Evolutionary conservation across 345 rosid species (phyloP).

Genomic region (Barbarea vulgaris): DNA sequence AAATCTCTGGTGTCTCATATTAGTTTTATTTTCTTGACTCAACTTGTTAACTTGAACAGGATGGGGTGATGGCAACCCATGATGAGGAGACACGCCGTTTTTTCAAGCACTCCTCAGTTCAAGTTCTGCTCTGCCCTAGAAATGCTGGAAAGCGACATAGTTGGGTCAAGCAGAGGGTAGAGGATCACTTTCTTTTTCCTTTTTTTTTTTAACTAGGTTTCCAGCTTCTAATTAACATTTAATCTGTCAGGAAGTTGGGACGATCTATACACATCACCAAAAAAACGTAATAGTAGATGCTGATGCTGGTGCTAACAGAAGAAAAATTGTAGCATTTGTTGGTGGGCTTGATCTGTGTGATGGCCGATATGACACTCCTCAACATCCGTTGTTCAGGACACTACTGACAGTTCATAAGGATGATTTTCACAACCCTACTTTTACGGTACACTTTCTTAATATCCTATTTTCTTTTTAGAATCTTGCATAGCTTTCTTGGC

Average conservation of each 20-base stretch:
- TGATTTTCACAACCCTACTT: constrained; percentile 57
- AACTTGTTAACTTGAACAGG: constrained; percentile 48
- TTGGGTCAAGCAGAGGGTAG: constrained; percentile 90
- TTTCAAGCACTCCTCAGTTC: constrained; percentile 95
- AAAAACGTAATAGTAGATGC: constrained; percentile 77
- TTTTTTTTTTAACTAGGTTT: not conserved
- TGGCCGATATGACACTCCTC: constrained; percentile 70
- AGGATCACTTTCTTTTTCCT: not conserved
- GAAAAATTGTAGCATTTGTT: constrained; percentile 69
- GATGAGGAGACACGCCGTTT: constrained; percentile 97
- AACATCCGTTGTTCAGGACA: constrained; percentile 62
- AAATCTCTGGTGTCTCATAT: not conserved
- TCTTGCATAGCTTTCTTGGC: constrained; percentile 6
- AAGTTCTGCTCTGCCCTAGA: constrained; percentile 91
- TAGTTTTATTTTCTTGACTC: not conserved
- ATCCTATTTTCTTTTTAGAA: constrained; percentile 2
- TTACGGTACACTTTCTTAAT: constrained; percentile 52
- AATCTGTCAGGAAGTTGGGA: constrained; percentile 61
- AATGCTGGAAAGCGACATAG: constrained; percentile 90
- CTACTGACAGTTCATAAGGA: constrained; percentile 57
- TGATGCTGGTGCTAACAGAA: constrained; percentile 61
- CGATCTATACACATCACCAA: constrained; percentile 81
- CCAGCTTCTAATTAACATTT: not conserved
- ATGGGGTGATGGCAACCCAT: constrained; percentile 93
- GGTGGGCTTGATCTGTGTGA: constrained; percentile 78